Base-by-base conservation (phyloP, 805 yeast genomes). In the Pichia cabralensis region DNA sequence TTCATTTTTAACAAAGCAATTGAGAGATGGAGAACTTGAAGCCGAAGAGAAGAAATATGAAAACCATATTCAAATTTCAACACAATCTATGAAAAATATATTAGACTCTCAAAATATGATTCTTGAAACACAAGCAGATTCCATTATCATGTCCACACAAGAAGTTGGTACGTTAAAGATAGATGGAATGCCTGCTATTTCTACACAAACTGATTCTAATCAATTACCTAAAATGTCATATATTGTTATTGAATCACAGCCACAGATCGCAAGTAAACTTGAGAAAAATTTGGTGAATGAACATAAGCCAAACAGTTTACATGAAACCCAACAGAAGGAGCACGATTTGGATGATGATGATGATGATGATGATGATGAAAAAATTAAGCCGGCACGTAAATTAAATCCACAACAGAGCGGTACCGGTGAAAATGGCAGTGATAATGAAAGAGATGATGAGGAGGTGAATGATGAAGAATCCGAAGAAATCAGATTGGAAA, bases 401-500 rank as follows among this genome's bases (percentile, higher is more conserved):
- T 17, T 23, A 21, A 26, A 14, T 8, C 8, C n/a, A 4, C 17
- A 26, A 17, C n/a, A n/a, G n/a, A n/a, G n/a, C n/a, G n/a, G n/a
- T n/a, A n/a, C n/a, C n/a, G n/a, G n/a, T n/a, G 22, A 26, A 16
- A 36, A 59, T 48, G 36, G 36, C 45, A 43, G 69, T 53, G 46
- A 60, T 7, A 19, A 27, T 3, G 40, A 35, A 27, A 34, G 31
- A 30, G 42, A 36, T n/a, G 30, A 25, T 10, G 30, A 38, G 9
- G 49, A 45, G 8, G 41, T 45, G 44, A 45, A 48, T 48, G 44
- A 46, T 40, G 47, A 64, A 56, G 49, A 64, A 50, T 46, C 46
- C 47, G 54, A 73, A 56, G 55, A 65, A 49, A 40, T 61, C 46
- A 50, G 58, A 56, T 38, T 46, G 60, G 25, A 34, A 12, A 40